Evolutionary conservation across 352 stramenopile species (phyloP), one percentile per base, ranked within the genome.

Genomic region (Phytopythium helicoides): DNA sequence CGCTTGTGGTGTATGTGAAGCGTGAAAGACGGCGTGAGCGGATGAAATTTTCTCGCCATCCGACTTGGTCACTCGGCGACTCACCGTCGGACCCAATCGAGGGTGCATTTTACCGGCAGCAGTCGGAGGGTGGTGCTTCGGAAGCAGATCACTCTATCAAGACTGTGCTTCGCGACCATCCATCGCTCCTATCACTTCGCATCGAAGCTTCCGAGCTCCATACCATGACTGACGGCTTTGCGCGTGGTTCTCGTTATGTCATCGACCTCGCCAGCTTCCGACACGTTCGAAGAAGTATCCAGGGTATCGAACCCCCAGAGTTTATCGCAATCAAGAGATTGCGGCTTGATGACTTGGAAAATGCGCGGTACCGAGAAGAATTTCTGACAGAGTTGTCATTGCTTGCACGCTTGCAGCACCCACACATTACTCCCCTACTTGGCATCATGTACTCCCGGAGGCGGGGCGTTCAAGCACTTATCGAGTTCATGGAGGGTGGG

Each of bases 401-500:
- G 55, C 57, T 71, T 18, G 56, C 70, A 5, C 66, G 57, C 44
- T 53, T 86, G 23, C 54, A 71, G 36, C 76, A 85, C 25, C 72
- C 71, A 22, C 76, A 60, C 25, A 52, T 88, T 12, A 68, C 81
- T 19, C 28, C 64, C 18, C 71, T 86, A 25, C 47, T 88, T 0
- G 77, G 77, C 8, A 60, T 81, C 2, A 47, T 65, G 38, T 86
- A 65, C 69, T 79, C 66, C 8, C 71, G 54, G 21, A 45, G 64
- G 21, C 66, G 68, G 6, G 76, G 80, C 25, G 51, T 86, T 2
- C 68, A 83, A 36, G 78, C 69, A 21, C 49, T 89, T 6, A 77
- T 77, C 47, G 76, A 87, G 64, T 89, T 83, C 60, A 80, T 87
- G 73, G 64, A 81, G 8, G 62, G 68, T 39, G 76, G 77, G 11